phyloP scores from a whole-genome alignment of 441 rosid species.

The Capsella rubella region DNA sequence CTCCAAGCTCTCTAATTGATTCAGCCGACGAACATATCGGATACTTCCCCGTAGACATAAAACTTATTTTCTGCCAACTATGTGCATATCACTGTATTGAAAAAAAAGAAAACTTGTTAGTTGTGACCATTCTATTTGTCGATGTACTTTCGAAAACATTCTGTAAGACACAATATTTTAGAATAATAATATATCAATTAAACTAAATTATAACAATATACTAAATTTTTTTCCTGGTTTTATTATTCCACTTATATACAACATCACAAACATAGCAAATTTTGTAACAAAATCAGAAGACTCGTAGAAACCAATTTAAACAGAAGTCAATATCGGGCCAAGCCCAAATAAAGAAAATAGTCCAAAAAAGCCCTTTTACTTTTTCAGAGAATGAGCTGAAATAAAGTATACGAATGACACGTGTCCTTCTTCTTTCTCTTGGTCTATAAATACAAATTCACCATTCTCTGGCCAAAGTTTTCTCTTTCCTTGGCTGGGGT shows the following conservation, averaged over 20 bases:
- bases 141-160: not conserved
- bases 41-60: not conserved
- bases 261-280: not conserved
- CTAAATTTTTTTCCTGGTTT: not conserved
- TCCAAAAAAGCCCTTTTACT: not conserved
- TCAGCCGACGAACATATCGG: not conserved
- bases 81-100: not conserved
- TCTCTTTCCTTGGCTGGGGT: constrained; percentile 48
- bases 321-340: not conserved
- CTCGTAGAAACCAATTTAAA: not conserved
- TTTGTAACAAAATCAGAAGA: not conserved
- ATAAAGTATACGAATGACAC: constrained; percentile 11
- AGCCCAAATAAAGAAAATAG: not conserved
- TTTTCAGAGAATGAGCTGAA: not conserved
- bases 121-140: not conserved
- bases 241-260: not conserved
- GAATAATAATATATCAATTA: too few relatives aligned
- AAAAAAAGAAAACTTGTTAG: not conserved
- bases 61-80: not conserved
- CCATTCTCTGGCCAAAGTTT: not conserved
- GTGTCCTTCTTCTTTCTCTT: constrained; percentile 17
- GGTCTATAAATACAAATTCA: constrained; percentile 49
- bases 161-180: not conserved
- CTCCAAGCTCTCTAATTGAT: not conserved
- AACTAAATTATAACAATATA: not conserved